Base-by-base conservation (phyloP, 768 basidiomycete species). In the Termitomyces sp. region DNA sequence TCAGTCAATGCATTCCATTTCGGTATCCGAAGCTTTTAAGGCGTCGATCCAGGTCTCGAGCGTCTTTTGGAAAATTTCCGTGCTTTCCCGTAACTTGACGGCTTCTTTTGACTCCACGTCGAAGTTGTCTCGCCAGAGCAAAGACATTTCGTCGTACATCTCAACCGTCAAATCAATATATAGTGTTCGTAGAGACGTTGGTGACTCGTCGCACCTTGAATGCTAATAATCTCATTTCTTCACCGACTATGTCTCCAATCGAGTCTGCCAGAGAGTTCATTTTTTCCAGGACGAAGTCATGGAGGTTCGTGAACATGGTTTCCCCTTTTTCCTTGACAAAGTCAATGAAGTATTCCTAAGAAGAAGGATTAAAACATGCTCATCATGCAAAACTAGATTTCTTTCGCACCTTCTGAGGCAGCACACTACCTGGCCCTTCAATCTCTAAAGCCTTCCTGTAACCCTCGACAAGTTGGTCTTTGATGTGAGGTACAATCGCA, bases 361-460 rank as follows among this genome's bases (percentile, higher is more conserved):
- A 42, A 33, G 18, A 33, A 18, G 22, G n/a, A n/a, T n/a, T 33
- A 22, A 28, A 28, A 4, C 9, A 20, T 6, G 37, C 1, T 44
- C 20, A 41, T 24, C 5, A 47, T 5, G 9, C n/a, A 6, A 29
- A 47, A 6, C 4, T 24, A 31, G 1, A 36, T 13, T 20, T 37
- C 34, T 45, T 6, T 15, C 44, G 16, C 15, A 57, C 56, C 33
- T 52, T 51, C 24, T 57, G 56, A 16, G 1, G 7, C 15, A 7
- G 7, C n/a, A 52, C 56, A 42, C 56, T 57, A 13, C 56, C 56
- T 37, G 16, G 15, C 15, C 56, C 56, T 36, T 10, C 22, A 36
- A 24, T 22, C 18, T 44, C 29, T 7, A 57, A 34, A 24, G 50
- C 45, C 3, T 31, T 44, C 6, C 28, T 10, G n/a, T 57, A 57